A percentile compares a stretch with the other conserved stretches of the same genome.
Evolutionary conservation across 192 early-diverging fungal species (phyloP).

Genomic region (Lobulomyces angularis): DNA sequence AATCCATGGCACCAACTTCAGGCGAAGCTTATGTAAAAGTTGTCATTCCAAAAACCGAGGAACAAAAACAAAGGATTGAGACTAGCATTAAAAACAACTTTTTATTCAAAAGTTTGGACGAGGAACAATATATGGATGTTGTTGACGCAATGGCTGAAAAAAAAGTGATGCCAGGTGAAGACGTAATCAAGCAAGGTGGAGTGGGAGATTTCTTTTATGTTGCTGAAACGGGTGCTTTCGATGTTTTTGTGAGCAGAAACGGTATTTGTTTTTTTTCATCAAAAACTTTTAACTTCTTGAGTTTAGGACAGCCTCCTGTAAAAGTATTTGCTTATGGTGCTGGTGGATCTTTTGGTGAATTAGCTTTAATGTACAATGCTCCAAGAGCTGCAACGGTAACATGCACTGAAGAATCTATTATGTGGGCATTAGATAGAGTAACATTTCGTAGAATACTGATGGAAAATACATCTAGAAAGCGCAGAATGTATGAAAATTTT

Average conservation of each 20-base stretch:
- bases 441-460: slow-evolving; percentile 23
- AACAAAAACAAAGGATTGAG: slow-evolving; percentile 10
- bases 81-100: slow-evolving; percentile 13
- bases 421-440: slow-evolving; percentile 28
- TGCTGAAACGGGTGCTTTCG: slow-evolving; percentile 17
- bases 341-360: slow-evolving; percentile 29
- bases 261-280: neutral
- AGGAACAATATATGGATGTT: slow-evolving; percentile 18
- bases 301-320: neutral
- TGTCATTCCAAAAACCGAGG: slow-evolving; percentile 16
- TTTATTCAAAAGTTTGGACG: slow-evolving; percentile 21
- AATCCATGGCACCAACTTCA: slow-evolving; percentile 17
- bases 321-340: slow-evolving; percentile 11
- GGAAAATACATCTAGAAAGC: slow-evolving; percentile 15
- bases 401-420: slow-evolving; percentile 9
- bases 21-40: slow-evolving; percentile 1
- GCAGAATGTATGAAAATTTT: slow-evolving; percentile 46
- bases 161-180: slow-evolving; percentile 5
- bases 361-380: slow-evolving; percentile 34
- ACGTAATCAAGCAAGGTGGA: slow-evolving; percentile 23
- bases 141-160: slow-evolving; percentile 26
- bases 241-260: slow-evolving; percentile 13
- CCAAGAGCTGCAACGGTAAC: slow-evolving; percentile 28
- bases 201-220: slow-evolving; percentile 28
- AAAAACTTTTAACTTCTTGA: neutral